Evolutionary conservation across 202 grass and related monocot genomes (phyloP).

Genomic region (Elaeis oleifera): DNA sequence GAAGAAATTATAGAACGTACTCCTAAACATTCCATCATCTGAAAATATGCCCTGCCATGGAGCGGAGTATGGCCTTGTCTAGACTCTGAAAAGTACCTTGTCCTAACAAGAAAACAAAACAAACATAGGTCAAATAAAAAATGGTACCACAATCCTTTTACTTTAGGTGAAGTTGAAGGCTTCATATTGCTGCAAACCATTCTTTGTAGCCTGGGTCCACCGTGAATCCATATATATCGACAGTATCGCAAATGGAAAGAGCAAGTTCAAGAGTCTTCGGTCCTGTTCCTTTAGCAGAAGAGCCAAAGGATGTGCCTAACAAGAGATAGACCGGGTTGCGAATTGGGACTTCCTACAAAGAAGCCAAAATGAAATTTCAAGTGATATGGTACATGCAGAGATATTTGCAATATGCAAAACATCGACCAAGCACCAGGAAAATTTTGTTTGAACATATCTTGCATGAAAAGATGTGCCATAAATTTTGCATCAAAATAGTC

Average conservation of each 20-base stretch:
- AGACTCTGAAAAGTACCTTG: slow-evolving; percentile 93
- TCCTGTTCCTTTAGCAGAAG: slow-evolving; percentile 94
- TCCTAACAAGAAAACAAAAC: slow-evolving; percentile 52
- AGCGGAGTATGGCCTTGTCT: slow-evolving; percentile 88
- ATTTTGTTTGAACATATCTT: too few species aligned
- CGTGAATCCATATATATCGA: slow-evolving; percentile 98
- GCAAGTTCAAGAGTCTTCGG: slow-evolving; percentile 95
- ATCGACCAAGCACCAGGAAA: too few species aligned
- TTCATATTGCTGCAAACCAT: slow-evolving; percentile 41
- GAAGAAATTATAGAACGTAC: slow-evolving; percentile 26
- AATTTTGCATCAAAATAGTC: neutral
- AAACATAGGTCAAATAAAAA: slow-evolving; percentile 3
- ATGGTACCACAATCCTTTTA: neutral
- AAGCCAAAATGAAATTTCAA: slow-evolving; percentile 23
- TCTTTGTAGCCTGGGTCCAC: slow-evolving; percentile 98
- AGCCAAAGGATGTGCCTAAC: slow-evolving; percentile 87
- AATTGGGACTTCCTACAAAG: slow-evolving; percentile 82
- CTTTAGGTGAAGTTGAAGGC: neutral
- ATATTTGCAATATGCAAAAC: too few species aligned
- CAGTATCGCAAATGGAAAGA: slow-evolving; percentile 79
- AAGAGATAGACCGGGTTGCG: slow-evolving; percentile 73
- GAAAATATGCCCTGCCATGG: slow-evolving; percentile 92
- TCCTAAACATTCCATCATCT: slow-evolving; percentile 99
- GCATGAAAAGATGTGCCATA: too few species aligned
- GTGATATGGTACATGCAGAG: neutral